Evolutionary conservation across 257 asterid genomes (phyloP).

Genomic region (Solanum tarijense): DNA sequence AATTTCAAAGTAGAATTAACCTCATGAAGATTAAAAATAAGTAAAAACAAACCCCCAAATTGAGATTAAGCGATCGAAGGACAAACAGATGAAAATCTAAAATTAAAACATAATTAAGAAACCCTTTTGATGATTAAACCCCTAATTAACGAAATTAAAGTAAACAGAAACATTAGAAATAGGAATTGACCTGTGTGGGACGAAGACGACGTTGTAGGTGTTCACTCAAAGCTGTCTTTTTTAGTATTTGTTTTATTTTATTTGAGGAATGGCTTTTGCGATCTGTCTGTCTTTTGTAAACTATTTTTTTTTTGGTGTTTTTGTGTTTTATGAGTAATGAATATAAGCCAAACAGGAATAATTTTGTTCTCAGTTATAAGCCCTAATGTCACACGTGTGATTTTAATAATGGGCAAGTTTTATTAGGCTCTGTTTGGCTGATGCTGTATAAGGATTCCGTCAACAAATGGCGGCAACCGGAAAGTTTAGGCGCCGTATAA

Average conservation of each 20-base stretch:
- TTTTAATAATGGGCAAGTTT: neutral
- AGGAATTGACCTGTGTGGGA: constrained; percentile 34
- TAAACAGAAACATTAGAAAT: neutral
- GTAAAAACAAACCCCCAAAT: neutral
- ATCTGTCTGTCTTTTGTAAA: neutral
- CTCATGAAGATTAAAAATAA: neutral
- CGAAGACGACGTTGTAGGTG: constrained; percentile 14
- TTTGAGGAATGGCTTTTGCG: constrained; percentile 4
- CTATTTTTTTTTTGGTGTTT: neutral
- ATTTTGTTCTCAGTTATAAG: neutral
- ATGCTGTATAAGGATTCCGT: neutral
- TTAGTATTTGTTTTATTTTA: neutral
- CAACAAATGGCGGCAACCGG: neutral
- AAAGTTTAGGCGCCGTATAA: neutral
- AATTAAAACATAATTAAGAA: neutral
- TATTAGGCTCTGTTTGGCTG: constrained; percentile 9
- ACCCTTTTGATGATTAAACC: constrained; percentile 15
- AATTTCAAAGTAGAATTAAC: neutral
- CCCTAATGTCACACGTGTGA: constrained; percentile 10
- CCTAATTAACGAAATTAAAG: neutral
- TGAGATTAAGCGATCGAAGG: neutral
- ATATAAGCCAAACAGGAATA: constrained; percentile 13
- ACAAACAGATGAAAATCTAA: neutral
- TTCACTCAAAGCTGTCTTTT: constrained; percentile 1
- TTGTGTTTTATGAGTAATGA: neutral